A percentile compares a stretch with the other conserved stretches of the same genome.
These are phyloP conservation scores for Pichia sp. DNA, from an alignment of 1,139 yeast genomes.

Conservation along the genomic window DNA sequence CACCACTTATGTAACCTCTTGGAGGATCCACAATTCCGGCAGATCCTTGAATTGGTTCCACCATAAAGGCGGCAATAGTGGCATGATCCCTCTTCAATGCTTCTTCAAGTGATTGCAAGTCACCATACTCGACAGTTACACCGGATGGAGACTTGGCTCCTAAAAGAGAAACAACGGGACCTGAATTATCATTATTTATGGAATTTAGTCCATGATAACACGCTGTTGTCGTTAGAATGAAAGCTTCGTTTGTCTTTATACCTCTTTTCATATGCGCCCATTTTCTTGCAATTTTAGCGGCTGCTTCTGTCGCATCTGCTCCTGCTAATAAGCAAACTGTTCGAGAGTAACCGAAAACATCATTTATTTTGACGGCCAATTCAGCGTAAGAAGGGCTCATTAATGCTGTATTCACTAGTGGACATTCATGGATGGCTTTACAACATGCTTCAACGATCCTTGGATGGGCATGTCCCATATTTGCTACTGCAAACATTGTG, in stretches of 20 bases:
- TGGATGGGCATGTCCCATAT: slow-evolving; percentile 25
- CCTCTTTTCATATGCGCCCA: slow-evolving; percentile 21
- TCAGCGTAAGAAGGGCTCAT: slow-evolving; percentile 17
- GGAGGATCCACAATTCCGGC: slow-evolving; percentile 97
- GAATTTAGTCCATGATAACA: slow-evolving; percentile 25
- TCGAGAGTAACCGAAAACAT: slow-evolving; percentile 13
- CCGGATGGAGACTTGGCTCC: slow-evolving; percentile 15
- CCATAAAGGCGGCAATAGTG: slow-evolving; percentile 39
- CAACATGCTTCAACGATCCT: slow-evolving; percentile 22
- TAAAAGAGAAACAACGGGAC: slow-evolving; percentile 19
- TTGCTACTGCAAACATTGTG: slow-evolving; percentile 23
- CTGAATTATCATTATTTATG: slow-evolving; percentile 12
- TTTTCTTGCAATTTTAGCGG: slow-evolving; percentile 23
- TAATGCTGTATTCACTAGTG: slow-evolving; percentile 19
- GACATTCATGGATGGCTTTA: slow-evolving; percentile 16
- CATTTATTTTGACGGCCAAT: slow-evolving; percentile 1
- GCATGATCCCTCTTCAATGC: slow-evolving; percentile 17
- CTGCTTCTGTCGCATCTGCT: slow-evolving; percentile 24
- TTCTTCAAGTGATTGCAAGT: slow-evolving; percentile 14
- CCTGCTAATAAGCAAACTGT: slow-evolving; percentile 21
- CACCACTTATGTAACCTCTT: slow-evolving; percentile 63
- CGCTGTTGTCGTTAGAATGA: slow-evolving; percentile 19
- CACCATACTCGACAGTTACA: slow-evolving; percentile 16
- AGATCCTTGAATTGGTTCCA: slow-evolving; percentile 97
- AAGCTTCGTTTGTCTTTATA: slow-evolving; percentile 14